Evolutionary conservation across 768 basidiomycete genomes (phyloP), one percentile per base, ranked within the genome.

Genomic region (Rickenella mellea): DNA sequence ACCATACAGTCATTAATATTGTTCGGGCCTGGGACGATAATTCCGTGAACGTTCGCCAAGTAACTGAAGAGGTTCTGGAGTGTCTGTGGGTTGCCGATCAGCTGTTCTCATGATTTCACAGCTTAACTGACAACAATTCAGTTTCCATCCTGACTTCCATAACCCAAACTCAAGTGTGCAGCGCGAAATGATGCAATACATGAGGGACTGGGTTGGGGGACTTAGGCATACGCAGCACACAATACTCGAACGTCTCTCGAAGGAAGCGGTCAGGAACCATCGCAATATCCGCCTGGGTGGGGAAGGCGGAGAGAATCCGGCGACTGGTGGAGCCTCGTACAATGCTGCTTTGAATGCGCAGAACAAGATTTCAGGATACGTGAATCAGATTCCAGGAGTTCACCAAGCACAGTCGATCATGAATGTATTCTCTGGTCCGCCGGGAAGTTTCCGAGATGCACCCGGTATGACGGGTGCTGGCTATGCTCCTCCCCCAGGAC

Each of bases 91-190:
- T 60, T 2, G 37, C n/a, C 20, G 11, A 19, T 27, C 33, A 41
- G 30, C 36, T 4, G 15, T 32, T 11, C 10, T 26, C 30, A n/a
- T 40, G 25, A 15, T 26, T 9, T 11, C 4, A n/a, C 25, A 21
- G 15, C 11, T 27, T 19, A 22, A 27, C 10, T 40, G 19, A 28
- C 21, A 22, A 14, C 39, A 25, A 25, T 24, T 7, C 38, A 86
- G 85, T 19, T 88, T 90, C 70, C 87, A 91, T 57, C 87, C 88
- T 12, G 80, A 85, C 48, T 91, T 88, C 68, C 77, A 81, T 55
- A 70, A 80, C 54, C 53, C 58, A 25, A 59, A 64, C 47, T 83
- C 80, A 1, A 68, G 71, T 45, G 66, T 89, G 25, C 87, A 90
- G 57, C 69, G 73, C 41, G 76, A 84, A 51, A 89, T 91, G 86